Evolutionary conservation across 352 stramenopile species (phyloP), one percentile per base, ranked within the genome.

Genomic region (Phytopythium sindhum): DNA sequence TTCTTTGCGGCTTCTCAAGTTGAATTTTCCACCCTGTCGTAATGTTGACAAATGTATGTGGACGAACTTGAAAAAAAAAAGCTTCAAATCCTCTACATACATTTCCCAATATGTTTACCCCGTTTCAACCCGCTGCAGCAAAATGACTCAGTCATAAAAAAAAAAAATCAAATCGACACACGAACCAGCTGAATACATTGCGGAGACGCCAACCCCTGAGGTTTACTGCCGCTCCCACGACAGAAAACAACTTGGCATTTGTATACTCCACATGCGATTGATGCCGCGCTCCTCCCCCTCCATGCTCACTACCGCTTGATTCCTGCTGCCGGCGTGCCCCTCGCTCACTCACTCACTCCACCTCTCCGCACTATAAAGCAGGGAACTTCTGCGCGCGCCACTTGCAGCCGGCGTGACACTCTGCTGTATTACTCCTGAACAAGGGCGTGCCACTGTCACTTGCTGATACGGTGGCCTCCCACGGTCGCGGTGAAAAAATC

Each of bases 161-260:
- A 15, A 47, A 47, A 47, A 24, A 47, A 47, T 23, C 41, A 47
- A 47, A 47, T 47, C 41, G 41, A 47, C 41, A 47, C 41, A 47
- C 41, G 41, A 7, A 4, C 41, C 41, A 3, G 5, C 41, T 47
- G 41, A 21, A 47, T 47, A 47, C 31, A 35, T 6, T 35, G 8
- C 31, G 31, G 31, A 35, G 4, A 35, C 31, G 31, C 31, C 31
- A 35, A 35, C 31, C 31, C 31, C 31, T 8, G 31, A 8, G 4
- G 31, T 8, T 35, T 35, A 3, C 4, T 35, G 31, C 8, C 31
- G 31, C 4, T 35, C 31, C 31, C 31, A 35, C 4, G 8, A 8
- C 4, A 35, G 31, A 35, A 35, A 35, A 35, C 31, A 8, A 3
- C 31, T 35, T 35, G 31, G 31, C 3, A 8, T 35, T 35, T 35